Evolutionary conservation across 2,329 filamentous ascomycete species (phyloP).

Genomic region (Cladobotryum mycophilum): DNA sequence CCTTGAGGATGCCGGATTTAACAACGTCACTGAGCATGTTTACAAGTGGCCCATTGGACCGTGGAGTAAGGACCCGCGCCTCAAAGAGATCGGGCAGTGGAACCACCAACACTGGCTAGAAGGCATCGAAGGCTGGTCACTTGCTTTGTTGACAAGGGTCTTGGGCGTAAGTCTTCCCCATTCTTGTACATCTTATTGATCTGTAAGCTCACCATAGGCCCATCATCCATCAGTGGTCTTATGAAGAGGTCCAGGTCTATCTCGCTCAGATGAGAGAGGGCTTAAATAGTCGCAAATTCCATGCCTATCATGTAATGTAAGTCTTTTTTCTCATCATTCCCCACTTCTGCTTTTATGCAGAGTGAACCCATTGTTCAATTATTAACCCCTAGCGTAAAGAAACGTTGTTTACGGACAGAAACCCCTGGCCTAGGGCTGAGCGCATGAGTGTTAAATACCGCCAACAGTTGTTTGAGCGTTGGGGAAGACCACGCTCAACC

Average conservation of each 20-base stretch:
- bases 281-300: background rate
- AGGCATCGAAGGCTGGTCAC: conserved; percentile 22
- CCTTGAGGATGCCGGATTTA: conserved; percentile 42
- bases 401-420: background rate
- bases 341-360: background rate
- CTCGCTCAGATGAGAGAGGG: background rate
- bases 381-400: background rate
- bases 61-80: conserved; percentile 45
- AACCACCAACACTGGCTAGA: conserved; percentile 12
- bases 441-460: background rate
- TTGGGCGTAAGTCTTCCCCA: conserved; percentile 12
- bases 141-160: conserved; percentile 25
- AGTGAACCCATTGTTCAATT: background rate
- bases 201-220: background rate
- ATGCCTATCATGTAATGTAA: background rate
- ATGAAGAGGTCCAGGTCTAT: background rate
- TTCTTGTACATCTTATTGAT: background rate
- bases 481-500: too few relatives aligned
- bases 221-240: background rate
- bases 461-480: background rate
- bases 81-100: conserved; percentile 40
- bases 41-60: conserved; percentile 45
- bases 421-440: background rate
- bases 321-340: background rate
- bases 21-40: conserved; percentile 41